Evolutionary conservation across 1,139 yeast species (phyloP), one percentile per base, ranked within the genome.

Genomic region (Magnusiomyces tetraspermus): DNA sequence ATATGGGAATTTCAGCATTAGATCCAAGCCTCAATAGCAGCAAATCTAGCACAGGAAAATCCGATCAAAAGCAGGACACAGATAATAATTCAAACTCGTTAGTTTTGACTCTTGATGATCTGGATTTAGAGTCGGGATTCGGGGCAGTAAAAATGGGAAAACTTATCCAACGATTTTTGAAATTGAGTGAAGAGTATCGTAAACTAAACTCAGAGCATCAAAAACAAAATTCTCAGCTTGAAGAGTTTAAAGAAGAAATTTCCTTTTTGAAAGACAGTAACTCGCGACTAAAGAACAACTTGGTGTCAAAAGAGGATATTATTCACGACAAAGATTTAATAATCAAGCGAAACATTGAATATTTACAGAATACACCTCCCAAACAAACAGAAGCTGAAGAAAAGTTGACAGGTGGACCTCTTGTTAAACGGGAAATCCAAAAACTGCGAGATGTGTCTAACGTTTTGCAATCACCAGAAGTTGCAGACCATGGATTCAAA

Each of bases 191-290:
- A 24, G 53, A 53, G 11, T 53, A 43, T 26, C 43, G 48, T 6
- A 51, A 50, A 37, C 50, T 50, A 3, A 44, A 38, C 3, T 22
- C 21, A 19, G 53, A 53, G 11, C 50, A 43, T 26, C 43, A 46
- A 11, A 51, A 50, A 37, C 50, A 47, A 3, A 44, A 38, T 2
- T 22, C 21, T 15, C 55, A 44, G 33, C 47, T 43, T 23, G 49
- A 43, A 21, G 37, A 41, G 42, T 42, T 37, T 11, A 21, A 30
- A 26, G 30, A 22, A 13, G 48, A 46, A n/a, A 33, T 46, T 8
- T 31, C 37, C 17, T 21, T 36, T 15, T 17, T 46, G 22, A 46
- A 24, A 38, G 42, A 38, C 21, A 21, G 24, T 15, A 38, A 38
- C 31, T 33, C 37, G 17, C 38, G n/a, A 13, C 38, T 33, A 6